Base-by-base conservation (phyloP, 164 flowering plant genomes). In the Magnolia changhungtana region DNA sequence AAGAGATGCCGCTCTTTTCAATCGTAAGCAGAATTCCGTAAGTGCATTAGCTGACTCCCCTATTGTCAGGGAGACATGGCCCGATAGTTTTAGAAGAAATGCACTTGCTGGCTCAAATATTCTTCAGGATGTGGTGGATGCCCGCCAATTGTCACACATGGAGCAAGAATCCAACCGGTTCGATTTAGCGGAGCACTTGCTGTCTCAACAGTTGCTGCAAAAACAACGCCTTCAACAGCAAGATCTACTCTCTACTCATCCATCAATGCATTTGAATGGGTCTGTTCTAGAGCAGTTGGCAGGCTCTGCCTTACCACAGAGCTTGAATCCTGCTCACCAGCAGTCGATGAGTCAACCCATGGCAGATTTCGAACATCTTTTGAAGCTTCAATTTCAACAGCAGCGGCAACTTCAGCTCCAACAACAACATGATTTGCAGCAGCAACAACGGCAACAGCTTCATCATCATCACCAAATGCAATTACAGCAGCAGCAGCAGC, bases 161-260 rank as follows among this genome's bases (percentile, higher is more conserved):
- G 91, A 88, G 23, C 89, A 86, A 71, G 90, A 89, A 52, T 63
- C 82, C 13, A 83, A 77, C 29, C 81, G 63, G 69, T 81, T 80
- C 80, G 88, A 89, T 70, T 52, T 86, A 50, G 80, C 86, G 49
- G 97, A 90, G 68, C 90, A 86, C 27, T 75, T 90, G 21, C 75
- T 84, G 79, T 76, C 88, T 7, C 88, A 79, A 27, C 87, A 90
- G 72, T 55, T 55, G 61, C 71, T 88, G 71, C 93, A 85, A 69
- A 90, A 89, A 77, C 89, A 89, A 59, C 91, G 83, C 72, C 81
- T 86, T 13, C 91, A 87, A 29, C 88, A 84, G 75, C 90, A 82
- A 14, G 83, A 86, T 80, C 55, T 78, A 64, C 66, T 86, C 76
- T 75, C 89, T 74, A 67, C 72, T 19, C 86, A 75, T 64, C 74